Evolutionary conservation across 768 basidiomycete species (phyloP), one percentile per base, ranked within the genome.

Genomic region (Amanita subjunquillea): DNA sequence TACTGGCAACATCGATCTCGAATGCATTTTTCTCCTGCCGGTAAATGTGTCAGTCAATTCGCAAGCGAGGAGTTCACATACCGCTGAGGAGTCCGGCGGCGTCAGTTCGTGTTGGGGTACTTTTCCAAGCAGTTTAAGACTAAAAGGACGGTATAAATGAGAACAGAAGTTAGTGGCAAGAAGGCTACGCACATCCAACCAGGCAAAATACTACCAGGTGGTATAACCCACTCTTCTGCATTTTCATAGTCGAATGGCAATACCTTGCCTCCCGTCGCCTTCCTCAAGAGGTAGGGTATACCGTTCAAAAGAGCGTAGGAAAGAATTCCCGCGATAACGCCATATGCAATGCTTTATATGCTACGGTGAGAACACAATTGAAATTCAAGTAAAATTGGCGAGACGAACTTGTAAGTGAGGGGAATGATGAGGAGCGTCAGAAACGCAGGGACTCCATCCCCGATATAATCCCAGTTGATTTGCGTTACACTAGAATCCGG

Each of bases 401-500:
- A 66, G 34, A 34, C 77, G 56, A 53, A 86, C 85, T 89, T 89
- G 75, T 81, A 86, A 12, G 84, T 79, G 17, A 88, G 67, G 9
- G 87, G 87, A 55, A 91, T 91, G 48, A 87, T 76, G 47, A 92
- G 73, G 54, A 93, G 70, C 0, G 85, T 87, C 42, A 93, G 67
- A 73, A 93, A 91, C 0, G 90, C 88, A 10, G 90, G 90, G 0
- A 92, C 79, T 13, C 85, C 78, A 60, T 92, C 90, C 4, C 90
- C 90, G 22, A 87, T 74, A 62, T 91, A 93, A 60, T 83, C 75
- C 90, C 90, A 93, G 67, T 93, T 93, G 65, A 93, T 85, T 43
- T 89, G 88, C 30, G 80, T 76, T 22, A 88, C 86, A 59, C 82
- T 85, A 22, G 9, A n/a, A 51, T 34, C 3, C 12, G 13, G 2